Conservation (phyloP, 768 basidiomycete genomes). For the Rubroboletus satanas region DNA sequence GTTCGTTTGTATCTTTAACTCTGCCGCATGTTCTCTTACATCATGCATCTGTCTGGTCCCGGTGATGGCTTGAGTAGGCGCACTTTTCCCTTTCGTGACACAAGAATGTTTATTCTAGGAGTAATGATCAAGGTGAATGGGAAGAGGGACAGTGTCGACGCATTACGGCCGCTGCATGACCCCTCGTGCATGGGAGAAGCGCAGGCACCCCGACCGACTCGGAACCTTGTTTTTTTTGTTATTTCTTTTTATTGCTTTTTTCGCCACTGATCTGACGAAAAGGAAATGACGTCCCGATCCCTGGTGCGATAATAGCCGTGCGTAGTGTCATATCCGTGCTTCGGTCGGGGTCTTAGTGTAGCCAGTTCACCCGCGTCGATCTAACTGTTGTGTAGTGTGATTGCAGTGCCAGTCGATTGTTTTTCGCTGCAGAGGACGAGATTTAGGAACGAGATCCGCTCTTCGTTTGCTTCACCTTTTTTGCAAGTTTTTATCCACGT, state of each 20-base stretch:
- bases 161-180: slow-evolving; percentile 18
- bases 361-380: slow-evolving; percentile 9
- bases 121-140: slow-evolving; percentile 21
- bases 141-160: slow-evolving; percentile 18
- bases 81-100: slow-evolving; percentile 6
- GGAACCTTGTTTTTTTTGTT: slow-evolving; percentile 28
- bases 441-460: slow-evolving; percentile 20
- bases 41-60: slow-evolving; percentile 5
- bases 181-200: slow-evolving; percentile 17
- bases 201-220: slow-evolving; percentile 19
- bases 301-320: background rate
- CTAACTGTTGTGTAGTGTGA: background rate
- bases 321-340: background rate
- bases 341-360: background rate
- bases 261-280: background rate
- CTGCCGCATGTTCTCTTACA: slow-evolving; percentile 15
- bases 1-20: slow-evolving; percentile 14
- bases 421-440: background rate
- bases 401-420: background rate
- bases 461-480: background rate
- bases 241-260: background rate
- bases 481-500: background rate
- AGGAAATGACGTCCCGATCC: slow-evolving; percentile 2
- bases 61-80: slow-evolving; percentile 2
- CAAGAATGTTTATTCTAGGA: slow-evolving; percentile 21